Conservation (phyloP, 345 rosid species). For the Arabidopsis arenosa region DNA sequence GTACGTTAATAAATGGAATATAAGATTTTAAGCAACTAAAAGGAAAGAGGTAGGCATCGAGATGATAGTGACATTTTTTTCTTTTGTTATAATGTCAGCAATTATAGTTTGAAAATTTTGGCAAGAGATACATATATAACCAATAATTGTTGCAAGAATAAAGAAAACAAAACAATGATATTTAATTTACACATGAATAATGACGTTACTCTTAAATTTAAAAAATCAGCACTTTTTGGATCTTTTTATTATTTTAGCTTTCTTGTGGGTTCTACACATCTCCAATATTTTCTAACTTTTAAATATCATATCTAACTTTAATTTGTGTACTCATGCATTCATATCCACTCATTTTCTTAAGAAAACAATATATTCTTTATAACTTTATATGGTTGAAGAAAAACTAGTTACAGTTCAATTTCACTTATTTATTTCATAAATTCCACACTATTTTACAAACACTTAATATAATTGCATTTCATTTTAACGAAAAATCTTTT, state of each 20-base stretch:
- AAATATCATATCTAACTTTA: slow-evolving; percentile 32
- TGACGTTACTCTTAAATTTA: background rate
- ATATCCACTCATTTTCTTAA: slow-evolving; percentile 27
- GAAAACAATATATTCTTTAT: background rate
- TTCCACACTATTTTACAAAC: background rate
- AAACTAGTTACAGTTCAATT: background rate
- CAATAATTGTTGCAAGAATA: slow-evolving; percentile 34
- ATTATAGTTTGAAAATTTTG: slow-evolving; percentile 43
- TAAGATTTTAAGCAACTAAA: slow-evolving; percentile 43
- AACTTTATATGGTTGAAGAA: background rate
- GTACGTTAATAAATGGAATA: slow-evolving; percentile 36
- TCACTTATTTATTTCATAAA: background rate
- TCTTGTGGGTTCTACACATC: slow-evolving; percentile 45
- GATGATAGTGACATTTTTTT: slow-evolving; percentile 41
- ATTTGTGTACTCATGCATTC: slow-evolving; percentile 29
- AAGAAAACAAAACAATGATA: slow-evolving; percentile 14
- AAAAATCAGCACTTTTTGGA: slow-evolving; percentile 29
- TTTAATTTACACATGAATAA: slow-evolving; percentile 34
- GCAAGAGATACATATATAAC: slow-evolving; percentile 23
- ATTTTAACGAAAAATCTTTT: too few species aligned
- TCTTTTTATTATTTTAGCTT: slow-evolving; percentile 36
- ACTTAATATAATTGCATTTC: background rate
- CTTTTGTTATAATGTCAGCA: slow-evolving; percentile 39
- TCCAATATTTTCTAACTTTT: slow-evolving; percentile 18
- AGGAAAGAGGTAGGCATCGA: slow-evolving; percentile 32